Base-by-base conservation (phyloP, 306 rosid species). In the Trifolium dubium region DNA sequence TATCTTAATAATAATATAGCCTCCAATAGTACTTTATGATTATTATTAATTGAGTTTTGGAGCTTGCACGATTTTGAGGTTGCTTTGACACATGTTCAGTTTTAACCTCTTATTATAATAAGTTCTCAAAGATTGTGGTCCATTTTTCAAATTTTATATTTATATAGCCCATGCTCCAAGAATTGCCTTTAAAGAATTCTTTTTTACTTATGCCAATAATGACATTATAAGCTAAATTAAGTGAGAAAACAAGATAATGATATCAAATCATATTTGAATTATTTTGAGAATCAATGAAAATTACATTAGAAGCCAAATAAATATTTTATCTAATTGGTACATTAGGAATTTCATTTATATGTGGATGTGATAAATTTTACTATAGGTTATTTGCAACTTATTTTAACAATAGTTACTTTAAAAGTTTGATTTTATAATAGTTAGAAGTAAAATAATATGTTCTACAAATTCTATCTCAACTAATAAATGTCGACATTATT, bases 71-170 rank as follows among this genome's bases (percentile, higher is more conserved):
- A n/a, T 54, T 54, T n/a, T 3, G 53, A 49, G 65, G 60, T 62
- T 50, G 69, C 50, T 79, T 72, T 55, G 32, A 55, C 53, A 64
- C 73, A 9, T 19, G 60, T 55, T 11, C 12, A 30, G 46, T 29
- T 65, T 43, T 66, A 64, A 74, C 31, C 10, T 37, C 10, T 17
- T 18, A 8, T 23, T 23, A 23, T 23, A 23, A 23, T 34, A 11
- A 8, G 14, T 29, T 66, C 4, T 62, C 67, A 62, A 0, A 43
- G 5, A 4, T 63, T 37, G 31, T 37, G 14, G 7, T 41, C 2
- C 11, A 6, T 53, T 53, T 17, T 75, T 6, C 11, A 29, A 6
- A 8, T 55, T 64, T 75, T n/a, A n/a, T 75, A 3, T 30, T n/a
- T 49, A 49, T 2, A n/a, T 47, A 13, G 18, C 18, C 19, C 67